Percentiles rank a stretch among this genome's conserved stretches.
These are phyloP conservation scores for Penicillium lagena DNA, from an alignment of 495 filamentous ascomycete genomes.

Conservation along the genomic window DNA sequence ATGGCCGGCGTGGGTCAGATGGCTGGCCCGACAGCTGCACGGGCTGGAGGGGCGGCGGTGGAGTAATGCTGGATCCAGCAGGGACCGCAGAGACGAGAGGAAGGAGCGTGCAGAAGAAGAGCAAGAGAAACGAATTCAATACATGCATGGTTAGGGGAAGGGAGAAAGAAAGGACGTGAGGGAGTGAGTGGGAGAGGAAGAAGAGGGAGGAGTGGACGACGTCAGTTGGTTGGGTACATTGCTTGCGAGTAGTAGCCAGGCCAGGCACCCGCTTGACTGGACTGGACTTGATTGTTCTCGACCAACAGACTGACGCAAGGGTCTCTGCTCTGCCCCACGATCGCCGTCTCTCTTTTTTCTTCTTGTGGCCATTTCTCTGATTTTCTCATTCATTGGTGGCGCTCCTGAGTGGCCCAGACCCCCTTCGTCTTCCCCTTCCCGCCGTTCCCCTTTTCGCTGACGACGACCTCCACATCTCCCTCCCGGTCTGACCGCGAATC, in stretches of 20 bases:
- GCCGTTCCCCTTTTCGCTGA: constrained; percentile 26
- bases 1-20: constrained; percentile 28
- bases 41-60: constrained; percentile 31
- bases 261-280: too few relatives aligned
- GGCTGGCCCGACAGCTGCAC: constrained; percentile 21
- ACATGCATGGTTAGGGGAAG: constrained; percentile 8
- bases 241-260: too few relatives aligned
- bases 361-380: background rate
- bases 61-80: constrained; percentile 38
- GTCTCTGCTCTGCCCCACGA: background rate
- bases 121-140: constrained; percentile 9
- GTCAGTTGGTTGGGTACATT: background rate
- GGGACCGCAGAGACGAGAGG: constrained; percentile 29
- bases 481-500: constrained; percentile 21
- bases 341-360: background rate
- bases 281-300: too few relatives aligned
- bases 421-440: constrained; percentile 3
- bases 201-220: background rate
- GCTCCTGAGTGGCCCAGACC: too few relatives aligned
- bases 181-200: constrained; percentile 2
- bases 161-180: background rate
- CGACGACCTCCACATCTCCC: constrained; percentile 15
- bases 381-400: background rate
- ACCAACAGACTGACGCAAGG: too few relatives aligned
- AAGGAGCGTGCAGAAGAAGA: constrained; percentile 18